Conservation (phyloP, 768 basidiomycete genomes). For the Boletus vermiculosoides region DNA sequence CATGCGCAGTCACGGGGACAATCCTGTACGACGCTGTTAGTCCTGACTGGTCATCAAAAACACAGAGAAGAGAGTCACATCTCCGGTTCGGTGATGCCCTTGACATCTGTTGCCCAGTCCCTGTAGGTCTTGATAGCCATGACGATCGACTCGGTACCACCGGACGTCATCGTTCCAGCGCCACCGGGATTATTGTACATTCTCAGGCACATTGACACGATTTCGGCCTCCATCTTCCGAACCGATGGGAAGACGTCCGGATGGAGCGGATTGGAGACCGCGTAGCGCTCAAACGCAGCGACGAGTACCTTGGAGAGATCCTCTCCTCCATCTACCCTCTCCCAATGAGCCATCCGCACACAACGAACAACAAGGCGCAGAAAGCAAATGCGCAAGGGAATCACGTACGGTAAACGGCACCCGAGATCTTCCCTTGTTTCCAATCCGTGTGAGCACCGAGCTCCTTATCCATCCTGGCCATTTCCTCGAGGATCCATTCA, state of each 20-base stretch:
- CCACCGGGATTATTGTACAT: slow-evolving; percentile 84
- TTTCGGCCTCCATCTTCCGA: slow-evolving; percentile 96
- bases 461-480: slow-evolving; percentile 75
- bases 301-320: slow-evolving; percentile 78
- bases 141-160: slow-evolving; percentile 94
- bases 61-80: slow-evolving; percentile 53
- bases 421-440: slow-evolving; percentile 73
- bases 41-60: not conserved
- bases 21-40: slow-evolving; percentile 49
- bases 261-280: slow-evolving; percentile 87
- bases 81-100: slow-evolving; percentile 89
- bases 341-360: not conserved
- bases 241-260: slow-evolving; percentile 91
- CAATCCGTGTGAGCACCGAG: slow-evolving; percentile 50
- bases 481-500: slow-evolving; percentile 76
- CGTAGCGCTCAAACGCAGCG: slow-evolving; percentile 77
- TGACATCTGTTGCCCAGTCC: slow-evolving; percentile 84
- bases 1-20: slow-evolving; percentile 81
- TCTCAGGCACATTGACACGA: slow-evolving; percentile 82
- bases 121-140: slow-evolving; percentile 95
- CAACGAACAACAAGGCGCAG: too few species aligned
- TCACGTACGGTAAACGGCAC: slow-evolving; percentile 79
- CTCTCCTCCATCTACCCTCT: slow-evolving; percentile 70
- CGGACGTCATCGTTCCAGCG: slow-evolving; percentile 90
- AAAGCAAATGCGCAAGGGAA: not conserved